Evolutionary conservation across 345 rosid genomes (phyloP), one percentile per base, ranked within the genome.

Genomic region (Stellera chamaejasme): DNA sequence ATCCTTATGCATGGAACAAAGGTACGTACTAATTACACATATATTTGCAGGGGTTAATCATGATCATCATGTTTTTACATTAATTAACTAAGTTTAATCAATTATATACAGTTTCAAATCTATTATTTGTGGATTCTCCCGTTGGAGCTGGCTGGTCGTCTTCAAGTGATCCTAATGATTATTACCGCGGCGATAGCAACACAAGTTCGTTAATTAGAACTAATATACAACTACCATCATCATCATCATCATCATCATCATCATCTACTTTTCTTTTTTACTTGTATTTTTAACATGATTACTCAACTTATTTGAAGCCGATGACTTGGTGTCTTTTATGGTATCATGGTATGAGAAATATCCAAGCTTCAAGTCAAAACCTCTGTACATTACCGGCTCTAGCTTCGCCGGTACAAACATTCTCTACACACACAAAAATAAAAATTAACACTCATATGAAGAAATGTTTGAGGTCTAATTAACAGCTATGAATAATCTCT

Each of bases 301-400:
- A 5, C 9, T 32, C 5, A 32, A 32, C 23, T 19, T 19, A 32
- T 32, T 4, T 32, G 39, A 2, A 32, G 59, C 12, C 26, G 10
- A 43, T 6, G 36, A 43, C 12, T 6, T 43, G 5, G 14, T 55
- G n/a, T 3, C 48, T 11, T 55, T 55, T 13, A 11, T 55, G 3
- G 10, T 55, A 13, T 44, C 45, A n/a, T 57, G 61, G 61, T 57
- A 45, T 13, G 51, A 57, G 47, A 27, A 13, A 19, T 57, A 27
- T 45, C 61, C 61, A 43, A 5, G 4, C 47, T 43, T 57, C 61
- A 57, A 45, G 51, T 57, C 61, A 25, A 57, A 23, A 45, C 41
- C 10, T 45, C 0, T 57, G 27, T 27, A 45, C 36, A 2, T 57
- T 13, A 14, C 11, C 3, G 59, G 48, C 43, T 12, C 32, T 19